Percentiles rank a stretch among this genome's conserved stretches.
phyloP scores from a whole-genome alignment of 2,329 filamentous ascomycete genomes.

The Dryadomyces quercivorus region DNA sequence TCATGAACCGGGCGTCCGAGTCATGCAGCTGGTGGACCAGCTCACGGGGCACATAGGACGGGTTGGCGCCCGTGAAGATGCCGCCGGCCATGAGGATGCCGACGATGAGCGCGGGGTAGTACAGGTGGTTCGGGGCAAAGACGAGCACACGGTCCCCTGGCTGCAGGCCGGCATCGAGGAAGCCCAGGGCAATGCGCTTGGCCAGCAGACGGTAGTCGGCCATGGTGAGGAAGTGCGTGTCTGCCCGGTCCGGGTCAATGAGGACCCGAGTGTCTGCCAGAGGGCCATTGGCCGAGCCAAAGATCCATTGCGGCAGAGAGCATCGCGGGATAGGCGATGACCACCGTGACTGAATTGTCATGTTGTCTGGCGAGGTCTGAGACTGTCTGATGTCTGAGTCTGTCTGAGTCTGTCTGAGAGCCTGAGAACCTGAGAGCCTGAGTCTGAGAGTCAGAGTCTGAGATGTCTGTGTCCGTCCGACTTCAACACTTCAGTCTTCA shows the following conservation, averaged over 20 bases:
- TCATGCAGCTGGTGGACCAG: conserved; percentile 65
- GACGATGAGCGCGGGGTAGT: conserved; percentile 58
- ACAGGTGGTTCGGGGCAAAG: conserved; percentile 62
- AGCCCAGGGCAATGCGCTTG: conserved; percentile 59
- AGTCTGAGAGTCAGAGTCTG: no score
- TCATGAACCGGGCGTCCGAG: conserved; percentile 53
- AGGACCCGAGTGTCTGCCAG: conserved; percentile 34
- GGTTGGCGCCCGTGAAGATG: conserved; percentile 53
- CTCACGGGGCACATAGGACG: conserved; percentile 48
- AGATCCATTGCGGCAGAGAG: conserved; percentile 44
- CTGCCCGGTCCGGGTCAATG: conserved; percentile 54
- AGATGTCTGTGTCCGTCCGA: no score
- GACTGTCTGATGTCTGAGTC: no score
- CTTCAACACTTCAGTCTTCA: no score
- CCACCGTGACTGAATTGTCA: conserved; percentile 38
- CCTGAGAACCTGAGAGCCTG: no score
- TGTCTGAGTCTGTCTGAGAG: no score
- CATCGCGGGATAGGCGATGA: conserved; percentile 28
- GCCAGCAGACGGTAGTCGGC: conserved; percentile 55
- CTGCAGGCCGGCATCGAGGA: conserved; percentile 50
- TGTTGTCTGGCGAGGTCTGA: conserved; percentile 13
- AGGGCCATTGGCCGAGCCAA: conserved; percentile 31
- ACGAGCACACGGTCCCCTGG: conserved; percentile 60
- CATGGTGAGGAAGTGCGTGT: conserved; percentile 53
- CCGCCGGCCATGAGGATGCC: conserved; percentile 68